phyloP scores from a whole-genome alignment of 495 filamentous ascomycete species.

The Emericellopsis terricola region DNA sequence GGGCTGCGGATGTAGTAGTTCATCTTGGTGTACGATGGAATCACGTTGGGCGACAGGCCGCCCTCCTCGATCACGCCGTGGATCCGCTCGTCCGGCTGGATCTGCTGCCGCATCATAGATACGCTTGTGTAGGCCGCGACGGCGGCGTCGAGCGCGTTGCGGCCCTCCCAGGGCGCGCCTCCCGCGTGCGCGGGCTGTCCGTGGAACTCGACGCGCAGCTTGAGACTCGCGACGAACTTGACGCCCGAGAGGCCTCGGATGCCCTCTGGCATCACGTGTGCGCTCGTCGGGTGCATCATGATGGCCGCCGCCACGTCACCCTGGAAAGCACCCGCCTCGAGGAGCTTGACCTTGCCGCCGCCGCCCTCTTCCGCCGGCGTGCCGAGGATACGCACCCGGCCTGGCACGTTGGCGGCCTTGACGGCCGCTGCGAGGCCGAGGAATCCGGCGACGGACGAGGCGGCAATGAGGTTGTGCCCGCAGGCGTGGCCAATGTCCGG shows the following conservation, averaged over 20 bases:
- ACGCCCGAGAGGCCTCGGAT: constrained; percentile 2
- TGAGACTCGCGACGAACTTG: constrained; percentile 31
- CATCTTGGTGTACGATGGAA: constrained; percentile 30
- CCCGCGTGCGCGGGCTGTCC: constrained; percentile 37
- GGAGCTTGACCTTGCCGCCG: constrained; percentile 30
- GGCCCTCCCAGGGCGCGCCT: constrained; percentile 43
- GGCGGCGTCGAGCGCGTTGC: constrained; percentile 47
- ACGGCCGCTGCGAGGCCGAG: constrained; percentile 35
- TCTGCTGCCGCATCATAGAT: constrained; percentile 44
- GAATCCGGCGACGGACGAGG: constrained; percentile 38
- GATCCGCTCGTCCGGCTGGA: constrained; percentile 16
- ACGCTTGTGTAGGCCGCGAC: constrained; percentile 44
- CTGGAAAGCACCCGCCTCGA: constrained; percentile 29
- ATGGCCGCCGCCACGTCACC: constrained; percentile 24
- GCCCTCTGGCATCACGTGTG: constrained; percentile 10
- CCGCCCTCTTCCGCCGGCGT: constrained; percentile 52
- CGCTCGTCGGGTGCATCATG: constrained; percentile 34
- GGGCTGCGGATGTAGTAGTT: constrained; percentile 38
- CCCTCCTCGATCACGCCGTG: constrained; percentile 12
- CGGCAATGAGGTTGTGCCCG: constrained; percentile 54
- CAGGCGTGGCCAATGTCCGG: constrained; percentile 27
- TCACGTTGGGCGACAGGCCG: constrained; percentile 23
- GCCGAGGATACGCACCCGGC: constrained; percentile 42
- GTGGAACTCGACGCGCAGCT: constrained; percentile 23
- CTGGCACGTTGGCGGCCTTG: constrained; percentile 25